A percentile compares a stretch with the other conserved stretches of the same genome.
phyloP scores from a whole-genome alignment of 163 green algal genomes.

The Scenedesmus sp. region DNA sequence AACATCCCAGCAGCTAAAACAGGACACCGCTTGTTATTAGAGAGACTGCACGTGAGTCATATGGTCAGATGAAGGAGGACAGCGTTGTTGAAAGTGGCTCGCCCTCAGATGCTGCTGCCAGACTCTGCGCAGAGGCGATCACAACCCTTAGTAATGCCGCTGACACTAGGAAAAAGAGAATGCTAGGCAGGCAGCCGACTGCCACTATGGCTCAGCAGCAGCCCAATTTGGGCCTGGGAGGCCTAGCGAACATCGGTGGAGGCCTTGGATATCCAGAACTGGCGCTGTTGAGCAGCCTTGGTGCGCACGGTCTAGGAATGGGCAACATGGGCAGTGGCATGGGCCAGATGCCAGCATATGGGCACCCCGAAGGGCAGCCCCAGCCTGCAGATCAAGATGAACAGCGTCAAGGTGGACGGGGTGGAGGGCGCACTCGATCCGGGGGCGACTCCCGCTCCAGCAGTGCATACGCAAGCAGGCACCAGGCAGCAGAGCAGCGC shows the following conservation, averaged over 20 bases:
- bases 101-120: not conserved
- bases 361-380: not conserved
- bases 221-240: not conserved
- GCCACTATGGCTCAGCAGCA: constrained; percentile 8
- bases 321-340: constrained; percentile 12
- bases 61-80: constrained; percentile 3
- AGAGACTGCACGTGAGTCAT: constrained; percentile 3
- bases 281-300: constrained; percentile 22
- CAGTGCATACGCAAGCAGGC: constrained; percentile 50
- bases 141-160: not conserved
- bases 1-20: not conserved
- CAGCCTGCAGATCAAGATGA: constrained; percentile 18
- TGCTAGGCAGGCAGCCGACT: constrained; percentile 15
- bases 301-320: not conserved
- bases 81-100: not conserved
- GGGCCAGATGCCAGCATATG: not conserved
- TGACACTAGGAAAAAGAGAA: not conserved
- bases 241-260: not conserved
- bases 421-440: not conserved
- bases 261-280: constrained; percentile 35
- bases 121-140: not conserved
- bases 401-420: not conserved
- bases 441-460: constrained; percentile 13
- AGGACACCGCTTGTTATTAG: not conserved
- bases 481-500: constrained; percentile 80